Base-by-base conservation (phyloP, 192 early-diverging fungal species). In the Diversispora epigaea region DNA sequence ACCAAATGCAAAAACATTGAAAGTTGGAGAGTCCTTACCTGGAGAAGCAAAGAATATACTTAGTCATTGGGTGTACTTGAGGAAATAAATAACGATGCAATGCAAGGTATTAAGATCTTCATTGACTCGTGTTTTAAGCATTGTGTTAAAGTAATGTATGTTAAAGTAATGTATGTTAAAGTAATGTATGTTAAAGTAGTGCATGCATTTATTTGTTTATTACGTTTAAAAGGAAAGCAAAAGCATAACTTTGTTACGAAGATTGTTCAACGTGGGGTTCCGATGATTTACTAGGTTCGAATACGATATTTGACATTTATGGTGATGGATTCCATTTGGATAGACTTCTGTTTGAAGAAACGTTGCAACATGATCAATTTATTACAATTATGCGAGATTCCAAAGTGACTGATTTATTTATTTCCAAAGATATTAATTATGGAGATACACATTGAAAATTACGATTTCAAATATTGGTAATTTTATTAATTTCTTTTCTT, bases 241-340 rank as follows among this genome's bases (percentile, higher is more conserved):
- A 73, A 73, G 45, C 71, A 73, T 61, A 15, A 45, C 9, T 73
- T 62, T 73, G 71, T 32, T 61, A 73, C 57, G 71, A 43, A 21
- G 61, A 73, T 25, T 45, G 12, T 10, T 73, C 71, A 47, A 57
- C 21, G 47, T 62, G 71, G 71, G 71, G 71, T 32, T 73, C 71
- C 4, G 44, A 57, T 73, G 44, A 73, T 25, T 46, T 73, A 46
- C 1, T 12, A 1, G 71, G 43, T 61, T 61, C 44, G 0, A 25
- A 25, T 3, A 45, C 71, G 5, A 73, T 73, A 61, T 62, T 73
- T 10, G 61, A 62, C 14, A 11, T 43, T 3, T 73, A 73, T 73
- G 71, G 71, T 15, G 12, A 73, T 0, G 71, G 71, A 32, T 73
- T 73, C 46, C 71, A 73, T 73, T 61, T 73, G 57, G 21, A 73